These are phyloP conservation scores for Theileria annulata DNA, from an alignment of 169 alveolate species.

Conservation along the genomic window DNA sequence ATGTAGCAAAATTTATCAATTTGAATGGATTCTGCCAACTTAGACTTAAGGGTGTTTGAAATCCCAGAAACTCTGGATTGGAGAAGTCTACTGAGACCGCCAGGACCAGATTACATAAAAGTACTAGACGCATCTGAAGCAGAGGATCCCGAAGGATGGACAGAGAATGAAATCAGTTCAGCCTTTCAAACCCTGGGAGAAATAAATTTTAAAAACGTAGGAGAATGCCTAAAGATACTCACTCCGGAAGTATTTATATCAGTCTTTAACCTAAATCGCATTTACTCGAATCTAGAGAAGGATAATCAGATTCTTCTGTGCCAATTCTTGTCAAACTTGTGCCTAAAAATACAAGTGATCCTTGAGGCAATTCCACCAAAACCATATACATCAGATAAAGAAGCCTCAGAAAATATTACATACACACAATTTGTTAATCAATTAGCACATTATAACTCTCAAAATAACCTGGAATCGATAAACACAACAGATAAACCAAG, in stretches of 20 bases:
- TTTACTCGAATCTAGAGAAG: conserved; percentile 44
- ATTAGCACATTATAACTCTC: not conserved
- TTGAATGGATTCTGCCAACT: conserved; percentile 27
- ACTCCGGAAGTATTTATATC: conserved; percentile 36
- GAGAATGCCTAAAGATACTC: conserved; percentile 39
- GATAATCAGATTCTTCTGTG: conserved; percentile 28
- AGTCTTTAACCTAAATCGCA: conserved; percentile 52
- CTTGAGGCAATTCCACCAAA: conserved; percentile 54
- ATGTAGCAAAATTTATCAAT: not conserved
- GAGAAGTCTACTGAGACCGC: conserved; percentile 57
- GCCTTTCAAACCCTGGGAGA: conserved; percentile 30
- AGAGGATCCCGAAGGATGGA: conserved; percentile 62
- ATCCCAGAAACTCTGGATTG: conserved; percentile 68
- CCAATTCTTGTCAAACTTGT: conserved; percentile 33
- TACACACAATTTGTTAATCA: conserved; percentile 39
- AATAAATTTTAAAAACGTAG: conserved; percentile 23
- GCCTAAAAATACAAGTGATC: conserved; percentile 26
- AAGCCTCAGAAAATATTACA: conserved; percentile 20
- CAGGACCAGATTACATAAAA: conserved; percentile 52
- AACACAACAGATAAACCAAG: not conserved
- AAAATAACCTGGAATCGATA: not conserved
- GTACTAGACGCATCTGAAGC: conserved; percentile 63
- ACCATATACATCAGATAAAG: conserved; percentile 37
- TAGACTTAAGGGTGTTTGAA: conserved; percentile 28
- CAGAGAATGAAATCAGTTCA: conserved; percentile 32